Base-by-base conservation (phyloP, 1,284 basidiomycete genomes). In the Naganishia albida region DNA sequence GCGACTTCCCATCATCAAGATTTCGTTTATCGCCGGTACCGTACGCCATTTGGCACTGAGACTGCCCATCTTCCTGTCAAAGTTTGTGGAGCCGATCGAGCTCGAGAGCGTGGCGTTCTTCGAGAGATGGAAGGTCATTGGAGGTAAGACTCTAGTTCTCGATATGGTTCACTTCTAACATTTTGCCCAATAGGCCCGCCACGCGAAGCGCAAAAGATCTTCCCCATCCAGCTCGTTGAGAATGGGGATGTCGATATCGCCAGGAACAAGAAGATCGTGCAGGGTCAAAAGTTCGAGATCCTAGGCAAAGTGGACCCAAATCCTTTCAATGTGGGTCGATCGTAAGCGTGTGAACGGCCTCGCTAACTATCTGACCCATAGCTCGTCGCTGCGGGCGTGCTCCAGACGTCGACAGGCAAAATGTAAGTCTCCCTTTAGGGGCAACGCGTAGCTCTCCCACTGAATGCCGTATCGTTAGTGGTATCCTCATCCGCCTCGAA, bases 101-200 rank as follows among this genome's bases (percentile, higher is more conserved):
- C 84, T 99, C 42, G 87, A 85, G 16, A 83, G 85, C 66, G 81
- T 84, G 0, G 90, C 95, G 71, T 99, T 99, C 83, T 99, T 99
- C 78, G 94, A 97, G 78, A 84, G 96, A 62, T 99, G 96, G 96
- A 93, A 93, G 78, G 82, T 97, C 72, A 97, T 99, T 65, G 95
- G 95, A 20, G 93, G 93, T 78, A 59, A 66, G 76, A 72, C 26
- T 15, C 26, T 18, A 18, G 2, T n/a, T 34, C 2, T 38, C 54
- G 23, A 49, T 65, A 8, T 55, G 49, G 18, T n/a, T 20, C n/a
- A 13, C 16, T n/a, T 26, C 26, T 59, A 34, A 56, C 42, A 23
- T 50, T 54, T 28, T 34, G 38, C 25, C 48, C 30, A 20, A 8
- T 62, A 75, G 78, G 79, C 1, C 84, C 94, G 30, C 93, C 93